Percentiles rank a stretch among this genome's conserved stretches.
Evolutionary conservation across 2,329 filamentous ascomycete species (phyloP).

Genomic region (Diaporthe sp.): DNA sequence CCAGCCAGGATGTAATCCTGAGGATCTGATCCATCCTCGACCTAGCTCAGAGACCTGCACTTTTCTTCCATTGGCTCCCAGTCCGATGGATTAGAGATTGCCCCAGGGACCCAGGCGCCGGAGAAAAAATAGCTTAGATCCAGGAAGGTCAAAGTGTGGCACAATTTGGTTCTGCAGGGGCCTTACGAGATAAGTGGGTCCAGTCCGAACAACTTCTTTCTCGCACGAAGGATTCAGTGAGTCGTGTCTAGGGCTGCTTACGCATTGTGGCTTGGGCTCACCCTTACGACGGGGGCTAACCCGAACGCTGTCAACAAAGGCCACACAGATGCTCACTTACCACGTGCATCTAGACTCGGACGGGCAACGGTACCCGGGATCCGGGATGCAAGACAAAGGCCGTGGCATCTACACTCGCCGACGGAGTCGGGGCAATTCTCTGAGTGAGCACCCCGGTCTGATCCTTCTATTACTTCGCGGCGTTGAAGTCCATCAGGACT

Average conservation of each 20-base stretch:
- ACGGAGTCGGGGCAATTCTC: constrained; percentile 10
- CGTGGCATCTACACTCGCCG: background rate
- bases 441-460: background rate
- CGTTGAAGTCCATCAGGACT: too few species aligned
- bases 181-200: constrained; percentile 16
- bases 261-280: constrained; percentile 28
- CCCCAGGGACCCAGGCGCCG: background rate
- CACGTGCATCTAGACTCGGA: background rate
- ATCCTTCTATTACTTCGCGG: background rate
- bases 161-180: background rate
- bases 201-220: background rate
- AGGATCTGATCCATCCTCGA: constrained; percentile 8
- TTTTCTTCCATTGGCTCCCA: background rate
- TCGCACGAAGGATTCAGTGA: constrained; percentile 9
- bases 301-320: constrained; percentile 1
- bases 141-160: background rate
- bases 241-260: background rate
- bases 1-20: constrained; percentile 14
- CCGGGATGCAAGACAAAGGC: background rate
- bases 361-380: background rate
- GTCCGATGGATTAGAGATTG: background rate
- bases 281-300: background rate
- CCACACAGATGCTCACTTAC: background rate
- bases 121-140: background rate
- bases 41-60: background rate